Evolutionary conservation across 2,329 filamentous ascomycete genomes (phyloP).

Genomic region (Ploettnerulaceae sp.): DNA sequence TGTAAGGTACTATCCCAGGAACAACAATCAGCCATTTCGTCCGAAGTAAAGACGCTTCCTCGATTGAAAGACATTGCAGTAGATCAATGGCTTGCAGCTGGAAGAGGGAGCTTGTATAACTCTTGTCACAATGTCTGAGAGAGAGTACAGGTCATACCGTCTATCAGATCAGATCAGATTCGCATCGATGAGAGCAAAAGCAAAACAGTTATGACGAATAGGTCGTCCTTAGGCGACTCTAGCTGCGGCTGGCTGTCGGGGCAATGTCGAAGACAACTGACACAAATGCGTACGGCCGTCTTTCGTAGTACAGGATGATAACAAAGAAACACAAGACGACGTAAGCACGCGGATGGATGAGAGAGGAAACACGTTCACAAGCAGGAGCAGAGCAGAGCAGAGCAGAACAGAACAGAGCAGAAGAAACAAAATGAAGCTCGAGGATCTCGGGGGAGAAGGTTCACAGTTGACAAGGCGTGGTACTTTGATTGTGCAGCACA

Average conservation of each 20-base stretch:
- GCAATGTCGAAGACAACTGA: conserved; percentile 10
- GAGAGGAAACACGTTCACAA: neutral
- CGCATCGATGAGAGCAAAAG: conserved; percentile 18
- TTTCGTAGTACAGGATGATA: conserved; percentile 6
- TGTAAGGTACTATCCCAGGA: conserved; percentile 10
- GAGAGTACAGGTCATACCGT: conserved; percentile 15
- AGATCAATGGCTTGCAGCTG: conserved; percentile 7
- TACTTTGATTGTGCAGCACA: no score
- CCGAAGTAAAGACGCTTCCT: neutral
- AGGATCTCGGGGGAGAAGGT: conserved; percentile 3
- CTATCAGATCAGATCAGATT: conserved; percentile 16
- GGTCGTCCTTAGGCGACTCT: conserved; percentile 7
- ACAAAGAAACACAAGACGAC: neutral
- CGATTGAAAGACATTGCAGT: conserved; percentile 1
- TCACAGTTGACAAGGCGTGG: no score
- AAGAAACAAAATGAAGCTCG: conserved; percentile 1
- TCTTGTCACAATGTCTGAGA: conserved; percentile 2
- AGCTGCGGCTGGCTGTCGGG: no score
- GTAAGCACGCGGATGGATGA: conserved; percentile 2
- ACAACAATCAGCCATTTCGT: conserved; percentile 14
- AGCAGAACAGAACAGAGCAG: neutral
- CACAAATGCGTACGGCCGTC: conserved; percentile 8
- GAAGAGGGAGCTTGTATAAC: conserved; percentile 8
- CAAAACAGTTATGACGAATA: conserved; percentile 14
- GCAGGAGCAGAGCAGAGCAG: no score